These are phyloP conservation scores for Aegilops tauschii DNA, from an alignment of 176 grass and related monocot genomes.

Conservation along the genomic window DNA sequence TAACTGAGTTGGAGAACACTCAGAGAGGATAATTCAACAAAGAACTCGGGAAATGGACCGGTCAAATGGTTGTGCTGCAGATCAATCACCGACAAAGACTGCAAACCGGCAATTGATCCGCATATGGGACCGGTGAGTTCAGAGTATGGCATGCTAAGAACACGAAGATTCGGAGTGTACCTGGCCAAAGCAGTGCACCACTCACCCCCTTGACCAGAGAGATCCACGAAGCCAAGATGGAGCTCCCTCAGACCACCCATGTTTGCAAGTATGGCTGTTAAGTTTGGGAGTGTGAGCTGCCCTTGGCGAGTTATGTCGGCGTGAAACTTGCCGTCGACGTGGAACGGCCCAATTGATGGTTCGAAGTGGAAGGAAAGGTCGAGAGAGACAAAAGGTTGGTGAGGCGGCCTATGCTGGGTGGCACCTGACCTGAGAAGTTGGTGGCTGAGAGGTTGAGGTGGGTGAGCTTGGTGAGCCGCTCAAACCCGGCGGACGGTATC, in stretches of 20 bases:
- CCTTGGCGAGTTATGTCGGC: not conserved
- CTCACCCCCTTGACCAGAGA: constrained; percentile 20
- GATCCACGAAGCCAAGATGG: constrained; percentile 26
- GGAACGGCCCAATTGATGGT: not conserved
- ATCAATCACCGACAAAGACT: constrained; percentile 8
- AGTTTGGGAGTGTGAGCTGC: not conserved
- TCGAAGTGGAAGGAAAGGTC: constrained; percentile 23
- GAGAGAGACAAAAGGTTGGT: constrained; percentile 30
- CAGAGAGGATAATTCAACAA: constrained; percentile 29
- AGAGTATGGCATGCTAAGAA: constrained; percentile 34
- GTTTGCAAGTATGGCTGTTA: not conserved
- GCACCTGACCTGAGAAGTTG: constrained; percentile 34
- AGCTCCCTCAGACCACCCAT: constrained; percentile 43
- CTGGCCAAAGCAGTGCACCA: constrained; percentile 42
- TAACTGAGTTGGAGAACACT: constrained; percentile 30
- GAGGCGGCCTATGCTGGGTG: constrained; percentile 25
- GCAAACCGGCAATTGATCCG: not conserved
- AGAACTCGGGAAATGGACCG: constrained; percentile 30
- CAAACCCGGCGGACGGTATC: constrained; percentile 22
- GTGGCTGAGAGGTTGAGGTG: constrained; percentile 57
- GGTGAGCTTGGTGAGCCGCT: constrained; percentile 31
- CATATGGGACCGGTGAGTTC: constrained; percentile 12
- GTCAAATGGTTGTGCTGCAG: constrained; percentile 33
- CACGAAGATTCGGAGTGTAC: constrained; percentile 16
- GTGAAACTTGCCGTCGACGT: not conserved